These are phyloP conservation scores for Aspergillus panamensis DNA, from an alignment of 495 filamentous ascomycete species.

Conservation along the genomic window DNA sequence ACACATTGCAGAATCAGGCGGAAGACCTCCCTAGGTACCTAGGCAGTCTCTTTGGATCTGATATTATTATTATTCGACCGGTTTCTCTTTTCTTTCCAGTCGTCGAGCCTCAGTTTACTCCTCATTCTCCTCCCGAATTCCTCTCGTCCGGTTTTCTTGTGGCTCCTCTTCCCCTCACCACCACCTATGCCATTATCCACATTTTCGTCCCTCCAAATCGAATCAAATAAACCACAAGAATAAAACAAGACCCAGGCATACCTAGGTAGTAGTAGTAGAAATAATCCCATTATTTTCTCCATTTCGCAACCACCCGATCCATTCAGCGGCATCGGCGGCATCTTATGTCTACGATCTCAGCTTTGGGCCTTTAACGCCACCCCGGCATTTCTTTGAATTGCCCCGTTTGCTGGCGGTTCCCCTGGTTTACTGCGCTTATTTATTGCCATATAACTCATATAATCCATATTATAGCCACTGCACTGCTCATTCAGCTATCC, in stretches of 20 bases:
- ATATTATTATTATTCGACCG: background rate
- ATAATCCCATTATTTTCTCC: background rate
- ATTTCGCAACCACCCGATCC: background rate
- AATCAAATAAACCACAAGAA: background rate
- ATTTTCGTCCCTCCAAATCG: conserved; percentile 1
- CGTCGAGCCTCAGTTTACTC: background rate
- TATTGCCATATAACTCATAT: background rate
- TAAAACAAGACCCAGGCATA: background rate
- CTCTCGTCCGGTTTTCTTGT: background rate
- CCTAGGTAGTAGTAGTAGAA: too few relatives aligned
- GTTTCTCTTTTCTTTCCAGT: background rate
- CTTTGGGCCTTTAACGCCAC: conserved; percentile 17
- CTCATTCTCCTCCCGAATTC: background rate
- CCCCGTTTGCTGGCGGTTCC: background rate
- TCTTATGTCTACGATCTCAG: conserved; percentile 15
- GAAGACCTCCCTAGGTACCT: background rate
- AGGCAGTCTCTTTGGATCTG: background rate
- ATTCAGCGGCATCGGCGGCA: conserved; percentile 13
- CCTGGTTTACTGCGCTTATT: background rate
- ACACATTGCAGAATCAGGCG: background rate
- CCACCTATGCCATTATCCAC: conserved; percentile 1
- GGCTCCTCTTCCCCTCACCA: conserved; percentile 2
- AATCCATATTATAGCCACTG: background rate
- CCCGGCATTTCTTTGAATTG: conserved; percentile 2
- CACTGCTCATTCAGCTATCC: background rate